Evolutionary conservation across 2,329 filamentous ascomycete genomes (phyloP), one percentile per base, ranked within the genome.

Genomic region (Sporothrix schenckii): DNA sequence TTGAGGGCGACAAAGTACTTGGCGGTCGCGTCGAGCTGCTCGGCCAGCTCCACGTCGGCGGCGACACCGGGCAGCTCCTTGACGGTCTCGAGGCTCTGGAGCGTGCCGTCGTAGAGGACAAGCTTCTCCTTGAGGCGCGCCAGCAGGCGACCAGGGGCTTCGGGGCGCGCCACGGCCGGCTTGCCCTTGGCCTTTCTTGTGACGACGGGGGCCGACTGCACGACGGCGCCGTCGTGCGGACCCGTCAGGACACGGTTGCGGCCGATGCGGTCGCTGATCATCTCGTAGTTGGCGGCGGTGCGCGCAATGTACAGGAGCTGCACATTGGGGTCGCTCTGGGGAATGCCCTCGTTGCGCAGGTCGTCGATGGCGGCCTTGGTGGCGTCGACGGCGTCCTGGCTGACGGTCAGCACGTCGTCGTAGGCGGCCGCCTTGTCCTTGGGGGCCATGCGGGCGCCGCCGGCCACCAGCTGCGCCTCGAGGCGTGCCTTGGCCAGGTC

Each of bases 351-450:
- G 72, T 87, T 89, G 66, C 88, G 87, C 70, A 97, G 83, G 79
- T 98, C 95, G 74, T 98, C 94, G 72, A 97, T 97, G 13, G 93
- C 93, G 75, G 91, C 89, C 80, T 97, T 96, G 0, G 94, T 95
- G 5, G 93, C 93, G 80, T 99, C 95, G 24, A 94, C 93, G 3
- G 92, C 93, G 78, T 99, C 94, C 80, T 98, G 95, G 74, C 92
- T 95, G 27, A 93, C 89, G 74, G 91, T 92, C 34, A 99, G 88
- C 68, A 98, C 90, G 73, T 91, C 92, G 75, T 99, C 95, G 79
- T 98, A 99, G 7, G 92, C 92, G 10, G 90, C 91, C 13, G 94
- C 93, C 76, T 90, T 88, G 72, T 95, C 92, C 74, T 84, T 88
- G 67, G 83, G 85, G 69, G 83, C 81, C 71, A 82, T 79, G 44